Percentiles rank a stretch among this genome's conserved stretches.
Evolutionary conservation across 345 rosid species (phyloP).

Genomic region (Erodium maritimum): DNA sequence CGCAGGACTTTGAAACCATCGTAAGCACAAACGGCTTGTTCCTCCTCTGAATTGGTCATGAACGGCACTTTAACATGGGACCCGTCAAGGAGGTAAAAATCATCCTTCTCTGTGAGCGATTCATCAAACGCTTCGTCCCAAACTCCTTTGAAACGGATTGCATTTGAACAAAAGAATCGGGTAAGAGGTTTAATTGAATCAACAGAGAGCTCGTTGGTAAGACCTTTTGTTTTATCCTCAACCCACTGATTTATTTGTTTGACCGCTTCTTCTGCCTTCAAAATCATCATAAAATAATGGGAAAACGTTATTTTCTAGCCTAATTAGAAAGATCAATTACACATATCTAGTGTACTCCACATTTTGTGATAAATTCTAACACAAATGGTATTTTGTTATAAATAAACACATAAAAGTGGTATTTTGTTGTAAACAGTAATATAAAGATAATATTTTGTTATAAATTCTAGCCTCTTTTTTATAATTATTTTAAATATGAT

Average conservation of each 20-base stretch:
- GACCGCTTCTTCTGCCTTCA: slow-evolving; percentile 1
- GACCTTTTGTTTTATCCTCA: slow-evolving; percentile 8
- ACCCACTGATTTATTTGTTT: slow-evolving; percentile 10
- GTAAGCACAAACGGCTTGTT: not conserved
- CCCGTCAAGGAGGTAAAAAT: slow-evolving; percentile 6
- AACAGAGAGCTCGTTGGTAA: slow-evolving; percentile 3
- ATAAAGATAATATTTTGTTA: too few species aligned
- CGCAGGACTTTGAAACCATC: slow-evolving; percentile 7
- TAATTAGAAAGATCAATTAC: too few species aligned
- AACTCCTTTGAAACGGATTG: slow-evolving; percentile 9
- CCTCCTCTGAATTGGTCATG: not conserved
- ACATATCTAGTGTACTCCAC: too few species aligned
- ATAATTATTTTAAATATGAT: too few species aligned
- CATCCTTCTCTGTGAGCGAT: not conserved
- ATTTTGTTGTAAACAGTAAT: too few species aligned
- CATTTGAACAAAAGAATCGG: slow-evolving; percentile 2
- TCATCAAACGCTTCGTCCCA: slow-evolving; percentile 1
- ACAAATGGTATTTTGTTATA: too few species aligned
- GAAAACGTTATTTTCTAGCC: too few species aligned
- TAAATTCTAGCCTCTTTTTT: too few species aligned
- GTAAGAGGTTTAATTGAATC: not conserved
- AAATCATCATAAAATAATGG: too few species aligned
- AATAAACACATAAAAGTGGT: too few species aligned
- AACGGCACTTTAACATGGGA: slow-evolving; percentile 7
- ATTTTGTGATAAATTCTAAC: too few species aligned